Evolutionary conservation across 2,329 filamentous ascomycete species (phyloP).

Genomic region (Dothidotthia symphoricarpi): DNA sequence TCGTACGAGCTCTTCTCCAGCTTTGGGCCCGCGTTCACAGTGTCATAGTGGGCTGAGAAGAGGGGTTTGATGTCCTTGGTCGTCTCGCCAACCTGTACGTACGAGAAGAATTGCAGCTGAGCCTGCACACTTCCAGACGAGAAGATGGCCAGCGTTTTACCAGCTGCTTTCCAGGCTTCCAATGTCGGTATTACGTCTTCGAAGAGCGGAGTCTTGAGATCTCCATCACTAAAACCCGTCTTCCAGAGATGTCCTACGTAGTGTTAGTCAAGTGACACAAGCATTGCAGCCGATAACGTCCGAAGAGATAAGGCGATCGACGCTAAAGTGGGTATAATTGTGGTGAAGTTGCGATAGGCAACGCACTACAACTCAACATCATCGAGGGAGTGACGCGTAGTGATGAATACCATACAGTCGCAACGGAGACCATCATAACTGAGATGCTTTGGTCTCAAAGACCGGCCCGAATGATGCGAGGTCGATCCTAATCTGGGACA

Average conservation of each 20-base stretch:
- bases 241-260: constrained; percentile 67
- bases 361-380: constrained; percentile 12
- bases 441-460: constrained; percentile 17
- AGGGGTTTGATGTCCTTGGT: constrained; percentile 45
- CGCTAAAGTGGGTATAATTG: constrained; percentile 3
- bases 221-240: constrained; percentile 67
- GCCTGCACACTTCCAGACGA: constrained; percentile 77
- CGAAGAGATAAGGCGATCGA: background rate
- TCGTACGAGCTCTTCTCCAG: constrained; percentile 65
- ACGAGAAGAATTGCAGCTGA: constrained; percentile 75
- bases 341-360: constrained; percentile 1
- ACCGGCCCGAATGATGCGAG: constrained; percentile 22
- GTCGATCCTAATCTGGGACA: constrained; percentile 22
- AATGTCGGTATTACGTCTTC: constrained; percentile 68
- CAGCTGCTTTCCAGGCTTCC: constrained; percentile 56
- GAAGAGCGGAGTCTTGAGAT: constrained; percentile 71
- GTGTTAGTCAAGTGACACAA: constrained; percentile 21
- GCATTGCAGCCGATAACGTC: constrained; percentile 1
- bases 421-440: constrained; percentile 28
- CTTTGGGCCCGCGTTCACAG: constrained; percentile 76
- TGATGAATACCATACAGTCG: constrained; percentile 16
- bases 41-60: constrained; percentile 61
- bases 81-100: constrained; percentile 45
- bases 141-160: constrained; percentile 68
- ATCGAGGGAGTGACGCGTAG: constrained; percentile 2